A percentile compares a stretch with the other conserved stretches of the same genome.
Conservation (phyloP, 805 yeast species). For the Metschnikowia aberdeeniae region DNA sequence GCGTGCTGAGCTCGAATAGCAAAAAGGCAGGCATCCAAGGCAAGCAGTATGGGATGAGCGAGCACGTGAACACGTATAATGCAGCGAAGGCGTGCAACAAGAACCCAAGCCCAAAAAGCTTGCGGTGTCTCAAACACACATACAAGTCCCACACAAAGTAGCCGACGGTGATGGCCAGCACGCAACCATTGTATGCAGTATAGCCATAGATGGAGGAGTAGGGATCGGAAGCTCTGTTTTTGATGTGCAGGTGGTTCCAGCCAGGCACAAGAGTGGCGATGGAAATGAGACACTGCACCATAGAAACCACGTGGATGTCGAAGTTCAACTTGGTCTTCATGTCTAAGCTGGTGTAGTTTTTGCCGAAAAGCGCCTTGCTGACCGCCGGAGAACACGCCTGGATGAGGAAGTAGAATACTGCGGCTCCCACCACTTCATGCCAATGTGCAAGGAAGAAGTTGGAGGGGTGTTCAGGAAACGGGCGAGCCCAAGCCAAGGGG, state of each 20-base stretch:
- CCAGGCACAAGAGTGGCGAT: conserved; percentile 58
- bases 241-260: conserved; percentile 51
- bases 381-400: conserved; percentile 51
- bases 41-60: conserved; percentile 70
- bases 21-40: conserved; percentile 82
- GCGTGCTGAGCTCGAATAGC: conserved; percentile 84
- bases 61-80: conserved; percentile 60
- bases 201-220: conserved; percentile 49
- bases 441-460: conserved; percentile 50
- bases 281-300: conserved; percentile 75
- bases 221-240: conserved; percentile 40
- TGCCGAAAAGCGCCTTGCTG: conserved; percentile 48
- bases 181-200: conserved; percentile 73
- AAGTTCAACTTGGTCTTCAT: conserved; percentile 60
- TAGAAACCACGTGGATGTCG: conserved; percentile 87
- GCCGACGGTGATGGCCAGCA: conserved; percentile 69
- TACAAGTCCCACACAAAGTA: conserved; percentile 88
- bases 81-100: conserved; percentile 83
- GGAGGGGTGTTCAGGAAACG: conserved; percentile 45
- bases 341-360: conserved; percentile 46
- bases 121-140: conserved; percentile 61
- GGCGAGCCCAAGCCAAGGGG: conserved; percentile 41
- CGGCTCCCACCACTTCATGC: conserved; percentile 68
- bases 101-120: conserved; percentile 77
- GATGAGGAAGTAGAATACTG: conserved; percentile 55